A percentile compares a stretch with the other conserved stretches of the same genome.
Evolutionary conservation across 352 stramenopile species (phyloP).

Genomic region (Pythium biforme): DNA sequence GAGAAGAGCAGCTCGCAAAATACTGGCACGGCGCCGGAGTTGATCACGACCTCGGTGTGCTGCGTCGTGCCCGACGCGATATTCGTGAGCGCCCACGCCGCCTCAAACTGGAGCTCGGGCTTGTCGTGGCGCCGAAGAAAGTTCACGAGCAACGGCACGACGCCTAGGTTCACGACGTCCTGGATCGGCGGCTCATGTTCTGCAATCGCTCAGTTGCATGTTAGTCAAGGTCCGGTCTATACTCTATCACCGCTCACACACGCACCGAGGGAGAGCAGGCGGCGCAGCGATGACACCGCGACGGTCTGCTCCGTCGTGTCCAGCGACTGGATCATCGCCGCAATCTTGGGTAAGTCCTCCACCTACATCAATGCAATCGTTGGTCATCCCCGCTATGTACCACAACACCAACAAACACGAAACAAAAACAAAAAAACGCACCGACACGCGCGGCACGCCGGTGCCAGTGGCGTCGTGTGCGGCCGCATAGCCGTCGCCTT

Average conservation of each 20-base stretch:
- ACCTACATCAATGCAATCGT: slow-evolving; percentile 51
- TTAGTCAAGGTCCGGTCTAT: not conserved
- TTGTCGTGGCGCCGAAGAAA: slow-evolving; percentile 95
- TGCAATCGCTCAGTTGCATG: slow-evolving; percentile 25
- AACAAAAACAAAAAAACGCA: slow-evolving; percentile 5
- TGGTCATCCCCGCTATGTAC: not conserved
- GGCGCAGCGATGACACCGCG: slow-evolving; percentile 95
- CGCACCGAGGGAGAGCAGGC: slow-evolving; percentile 95
- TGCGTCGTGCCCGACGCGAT: slow-evolving; percentile 98
- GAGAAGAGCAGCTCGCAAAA: slow-evolving; percentile 96
- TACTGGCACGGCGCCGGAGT: slow-evolving; percentile 95
- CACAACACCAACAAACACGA: not conserved
- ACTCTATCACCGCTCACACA: slow-evolving; percentile 8
- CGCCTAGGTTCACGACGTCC: slow-evolving; percentile 96
- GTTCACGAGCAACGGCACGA: slow-evolving; percentile 97
- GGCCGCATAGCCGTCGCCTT: slow-evolving; percentile 10
- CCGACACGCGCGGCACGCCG: slow-evolving; percentile 18
- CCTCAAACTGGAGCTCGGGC: slow-evolving; percentile 96
- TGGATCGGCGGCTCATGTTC: slow-evolving; percentile 98
- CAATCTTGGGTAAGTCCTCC: slow-evolving; percentile 94
- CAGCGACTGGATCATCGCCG: slow-evolving; percentile 92
- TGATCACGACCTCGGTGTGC: slow-evolving; percentile 98
- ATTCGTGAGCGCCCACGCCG: slow-evolving; percentile 99
- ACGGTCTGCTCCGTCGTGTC: slow-evolving; percentile 92
- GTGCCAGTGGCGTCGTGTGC: slow-evolving; percentile 4